Conservation (phyloP, 2,329 filamentous ascomycete genomes). For the Alternaria dauci region DNA sequence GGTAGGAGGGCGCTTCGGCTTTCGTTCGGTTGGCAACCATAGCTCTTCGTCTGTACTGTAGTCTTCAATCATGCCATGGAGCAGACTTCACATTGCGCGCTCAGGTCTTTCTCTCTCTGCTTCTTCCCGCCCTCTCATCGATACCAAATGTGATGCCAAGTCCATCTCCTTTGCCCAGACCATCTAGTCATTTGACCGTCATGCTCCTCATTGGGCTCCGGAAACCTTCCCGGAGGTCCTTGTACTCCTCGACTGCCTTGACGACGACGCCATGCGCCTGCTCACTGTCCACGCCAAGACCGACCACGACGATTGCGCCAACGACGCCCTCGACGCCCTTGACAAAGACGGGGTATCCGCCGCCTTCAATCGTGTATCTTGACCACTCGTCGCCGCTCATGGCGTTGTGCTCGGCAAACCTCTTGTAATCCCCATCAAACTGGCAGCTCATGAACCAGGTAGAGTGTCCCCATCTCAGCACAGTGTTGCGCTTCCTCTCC, state of each 20-base stretch:
- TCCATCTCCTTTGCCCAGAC: slow-evolving; percentile 23
- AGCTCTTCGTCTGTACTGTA: slow-evolving; percentile 29
- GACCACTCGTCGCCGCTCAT: slow-evolving; percentile 61
- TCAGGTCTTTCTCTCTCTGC: slow-evolving; percentile 3
- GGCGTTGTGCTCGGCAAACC: slow-evolving; percentile 71
- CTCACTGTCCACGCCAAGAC: slow-evolving; percentile 70
- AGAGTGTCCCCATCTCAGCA: slow-evolving; percentile 73
- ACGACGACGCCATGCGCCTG: slow-evolving; percentile 81
- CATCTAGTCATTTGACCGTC: slow-evolving; percentile 46
- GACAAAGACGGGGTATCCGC: slow-evolving; percentile 76
- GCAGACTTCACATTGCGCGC: neutral
- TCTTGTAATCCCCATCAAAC: slow-evolving; percentile 70
- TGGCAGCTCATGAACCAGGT: slow-evolving; percentile 78
- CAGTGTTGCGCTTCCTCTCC: slow-evolving; percentile 73
- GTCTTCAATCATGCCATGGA: neutral
- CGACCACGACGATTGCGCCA: slow-evolving; percentile 77
- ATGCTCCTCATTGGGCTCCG: slow-evolving; percentile 45
- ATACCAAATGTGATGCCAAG: slow-evolving; percentile 16
- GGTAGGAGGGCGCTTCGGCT: slow-evolving; percentile 42
- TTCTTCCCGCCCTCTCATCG: neutral
- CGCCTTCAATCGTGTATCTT: slow-evolving; percentile 80
- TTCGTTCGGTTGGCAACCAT: slow-evolving; percentile 30
- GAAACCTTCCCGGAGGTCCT: slow-evolving; percentile 46
- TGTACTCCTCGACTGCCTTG: slow-evolving; percentile 69
- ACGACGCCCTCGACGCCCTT: slow-evolving; percentile 77